A percentile compares a stretch with the other conserved stretches of the same genome.
phyloP scores from a whole-genome alignment of 176 grass and related monocot genomes.

The Triticum turgidum region DNA sequence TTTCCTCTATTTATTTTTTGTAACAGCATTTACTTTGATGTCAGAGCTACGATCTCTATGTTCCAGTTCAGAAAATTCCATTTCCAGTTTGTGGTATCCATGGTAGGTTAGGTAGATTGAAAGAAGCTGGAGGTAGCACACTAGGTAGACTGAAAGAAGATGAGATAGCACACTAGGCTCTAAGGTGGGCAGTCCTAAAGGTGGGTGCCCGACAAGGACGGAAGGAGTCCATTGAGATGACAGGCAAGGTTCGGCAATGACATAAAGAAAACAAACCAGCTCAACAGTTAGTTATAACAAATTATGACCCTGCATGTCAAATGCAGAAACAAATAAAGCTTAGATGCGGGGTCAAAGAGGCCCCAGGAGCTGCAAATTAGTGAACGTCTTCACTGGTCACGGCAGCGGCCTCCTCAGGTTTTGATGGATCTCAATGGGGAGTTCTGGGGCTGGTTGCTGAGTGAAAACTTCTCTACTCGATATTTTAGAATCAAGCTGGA shows the following conservation, averaged over 20 bases:
- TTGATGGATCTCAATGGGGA: background rate
- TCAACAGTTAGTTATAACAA: background rate
- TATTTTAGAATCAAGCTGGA: slow-evolving; percentile 6
- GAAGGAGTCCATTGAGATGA: background rate
- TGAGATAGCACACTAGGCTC: background rate
- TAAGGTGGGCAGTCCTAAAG: background rate
- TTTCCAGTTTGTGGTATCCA: slow-evolving; percentile 1
- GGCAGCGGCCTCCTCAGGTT: background rate
- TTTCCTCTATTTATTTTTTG: background rate
- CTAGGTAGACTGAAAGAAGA: too few relatives aligned
- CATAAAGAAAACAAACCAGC: background rate
- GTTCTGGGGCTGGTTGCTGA: background rate
- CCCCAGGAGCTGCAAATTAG: background rate
- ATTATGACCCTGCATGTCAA: background rate
- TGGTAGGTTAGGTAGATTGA: background rate
- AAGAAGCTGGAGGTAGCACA: background rate
- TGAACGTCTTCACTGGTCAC: background rate
- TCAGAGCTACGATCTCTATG: background rate
- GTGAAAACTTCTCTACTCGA: background rate
- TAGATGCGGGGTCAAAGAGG: background rate
- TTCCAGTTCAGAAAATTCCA: background rate
- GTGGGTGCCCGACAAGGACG: background rate
- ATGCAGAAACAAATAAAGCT: background rate
- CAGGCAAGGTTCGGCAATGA: background rate
- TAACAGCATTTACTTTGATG: background rate